phyloP scores from a whole-genome alignment of 805 yeast species.

The Barnettozyma pratensis region DNA sequence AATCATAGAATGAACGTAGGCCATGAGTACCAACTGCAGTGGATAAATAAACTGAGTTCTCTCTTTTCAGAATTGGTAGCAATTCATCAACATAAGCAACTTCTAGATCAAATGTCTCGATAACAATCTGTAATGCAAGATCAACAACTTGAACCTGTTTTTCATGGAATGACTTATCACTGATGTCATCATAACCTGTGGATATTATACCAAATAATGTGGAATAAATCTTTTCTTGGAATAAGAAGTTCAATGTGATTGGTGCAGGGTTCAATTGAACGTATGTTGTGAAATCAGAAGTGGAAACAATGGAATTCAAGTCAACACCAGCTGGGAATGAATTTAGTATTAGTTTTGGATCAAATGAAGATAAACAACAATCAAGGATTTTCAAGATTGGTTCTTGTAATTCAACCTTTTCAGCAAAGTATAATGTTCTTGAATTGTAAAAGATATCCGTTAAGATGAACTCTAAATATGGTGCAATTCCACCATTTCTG shows the following conservation, averaged over 20 bases:
- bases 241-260: slow-evolving; percentile 55
- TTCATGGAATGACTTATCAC: slow-evolving; percentile 32
- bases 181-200: slow-evolving; percentile 54
- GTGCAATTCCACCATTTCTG: slow-evolving; percentile 68
- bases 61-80: slow-evolving; percentile 43
- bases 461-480: slow-evolving; percentile 72
- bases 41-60: slow-evolving; percentile 27
- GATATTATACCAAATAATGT: slow-evolving; percentile 53
- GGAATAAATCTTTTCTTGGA: slow-evolving; percentile 50
- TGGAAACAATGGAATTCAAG: slow-evolving; percentile 42
- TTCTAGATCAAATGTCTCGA: slow-evolving; percentile 46
- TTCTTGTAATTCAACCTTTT: slow-evolving; percentile 41
- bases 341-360: slow-evolving; percentile 45
- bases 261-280: slow-evolving; percentile 69
- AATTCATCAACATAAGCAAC: slow-evolving; percentile 53
- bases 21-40: slow-evolving; percentile 50
- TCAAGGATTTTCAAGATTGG: slow-evolving; percentile 48
- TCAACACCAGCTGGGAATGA: slow-evolving; percentile 48
- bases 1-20: slow-evolving; percentile 60
- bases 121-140: slow-evolving; percentile 39
- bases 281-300: slow-evolving; percentile 41
- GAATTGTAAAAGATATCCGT: slow-evolving; percentile 59
- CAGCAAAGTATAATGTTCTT: slow-evolving; percentile 31
- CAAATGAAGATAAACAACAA: slow-evolving; percentile 44
- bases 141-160: slow-evolving; percentile 33